phyloP scores from a whole-genome alignment of 371 early-diverging fungal genomes.

The Mortierella sp. region DNA sequence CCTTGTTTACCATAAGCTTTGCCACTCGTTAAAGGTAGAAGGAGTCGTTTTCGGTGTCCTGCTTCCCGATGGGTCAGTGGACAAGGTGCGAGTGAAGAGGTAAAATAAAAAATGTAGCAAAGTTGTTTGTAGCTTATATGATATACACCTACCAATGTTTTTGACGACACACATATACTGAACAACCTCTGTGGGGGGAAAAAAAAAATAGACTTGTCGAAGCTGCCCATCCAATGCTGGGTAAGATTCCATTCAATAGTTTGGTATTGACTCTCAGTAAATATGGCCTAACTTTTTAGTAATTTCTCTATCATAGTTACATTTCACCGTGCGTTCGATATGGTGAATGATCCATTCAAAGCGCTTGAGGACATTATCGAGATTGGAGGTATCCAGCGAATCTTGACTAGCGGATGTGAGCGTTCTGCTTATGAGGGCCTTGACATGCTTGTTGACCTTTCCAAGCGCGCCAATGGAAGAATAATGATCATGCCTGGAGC shows the following conservation, averaged over 20 bases:
- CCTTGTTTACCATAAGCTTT: conserved; percentile 4
- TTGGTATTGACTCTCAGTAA: not conserved
- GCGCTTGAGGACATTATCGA: conserved; percentile 65
- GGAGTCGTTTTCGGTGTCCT: conserved; percentile 74
- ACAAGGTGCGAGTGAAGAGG: conserved; percentile 56
- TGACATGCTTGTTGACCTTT: conserved; percentile 58
- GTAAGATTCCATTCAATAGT: conserved; percentile 14
- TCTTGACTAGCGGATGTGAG: conserved; percentile 70
- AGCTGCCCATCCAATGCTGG: conserved; percentile 64
- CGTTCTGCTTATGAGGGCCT: conserved; percentile 66
- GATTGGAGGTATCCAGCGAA: conserved; percentile 68
- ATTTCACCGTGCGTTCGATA: conserved; percentile 76
- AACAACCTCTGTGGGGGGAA: no score
- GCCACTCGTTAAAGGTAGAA: conserved; percentile 60
- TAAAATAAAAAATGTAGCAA: no score
- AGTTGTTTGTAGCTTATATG: no score
- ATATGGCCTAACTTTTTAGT: not conserved
- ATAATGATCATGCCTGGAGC: conserved; percentile 70
- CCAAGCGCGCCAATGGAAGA: conserved; percentile 52
- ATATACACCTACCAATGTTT: no score
- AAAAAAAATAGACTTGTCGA: conserved; percentile 57
- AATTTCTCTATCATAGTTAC: conserved; percentile 57
- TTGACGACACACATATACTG: no score
- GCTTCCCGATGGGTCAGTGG: conserved; percentile 63
- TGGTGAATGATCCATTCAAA: conserved; percentile 64